phyloP scores from a whole-genome alignment of 257 asterid species.

The Ilex asprella region DNA sequence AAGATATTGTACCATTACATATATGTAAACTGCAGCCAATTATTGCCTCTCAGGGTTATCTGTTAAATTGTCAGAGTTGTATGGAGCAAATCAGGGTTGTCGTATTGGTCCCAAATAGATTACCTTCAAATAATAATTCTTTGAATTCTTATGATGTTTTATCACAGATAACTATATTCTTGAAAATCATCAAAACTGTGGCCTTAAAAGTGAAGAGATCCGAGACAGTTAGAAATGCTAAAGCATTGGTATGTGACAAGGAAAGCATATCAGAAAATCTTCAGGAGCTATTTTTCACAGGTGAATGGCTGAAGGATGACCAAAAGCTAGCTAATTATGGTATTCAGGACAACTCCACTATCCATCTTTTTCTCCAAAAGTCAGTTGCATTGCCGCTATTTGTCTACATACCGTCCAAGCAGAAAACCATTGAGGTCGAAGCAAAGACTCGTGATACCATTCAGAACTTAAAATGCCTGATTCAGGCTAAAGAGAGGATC shows the following conservation, averaged over 20 bases:
- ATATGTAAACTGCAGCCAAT: too few species aligned
- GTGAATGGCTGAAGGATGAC: slow-evolving; percentile 8
- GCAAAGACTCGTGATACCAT: slow-evolving; percentile 17
- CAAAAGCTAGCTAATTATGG: slow-evolving; percentile 13
- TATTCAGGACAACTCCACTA: slow-evolving; percentile 14
- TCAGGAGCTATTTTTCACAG: slow-evolving; percentile 12
- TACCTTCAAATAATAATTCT: too few species aligned
- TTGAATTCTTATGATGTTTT: too few species aligned
- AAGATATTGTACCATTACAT: too few species aligned
- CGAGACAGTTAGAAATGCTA: slow-evolving; percentile 14
- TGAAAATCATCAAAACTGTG: slow-evolving; percentile 18
- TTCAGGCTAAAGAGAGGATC: slow-evolving; percentile 12
- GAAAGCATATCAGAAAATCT: slow-evolving; percentile 20
- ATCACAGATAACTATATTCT: slow-evolving; percentile 15
- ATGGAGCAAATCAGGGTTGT: too few species aligned
- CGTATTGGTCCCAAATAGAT: too few species aligned
- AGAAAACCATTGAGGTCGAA: slow-evolving; percentile 7
- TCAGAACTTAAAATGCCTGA: slow-evolving; percentile 11
- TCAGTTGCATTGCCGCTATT: background rate
- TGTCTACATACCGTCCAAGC: slow-evolving; percentile 5
- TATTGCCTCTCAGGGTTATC: too few species aligned
- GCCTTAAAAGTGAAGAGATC: slow-evolving; percentile 16
- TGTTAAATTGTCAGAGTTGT: too few species aligned
- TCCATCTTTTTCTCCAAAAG: slow-evolving; percentile 12
- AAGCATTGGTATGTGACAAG: slow-evolving; percentile 15